Evolutionary conservation across 345 rosid genomes (phyloP), one percentile per base, ranked within the genome.

Genomic region (Sisymbrium altissimum): DNA sequence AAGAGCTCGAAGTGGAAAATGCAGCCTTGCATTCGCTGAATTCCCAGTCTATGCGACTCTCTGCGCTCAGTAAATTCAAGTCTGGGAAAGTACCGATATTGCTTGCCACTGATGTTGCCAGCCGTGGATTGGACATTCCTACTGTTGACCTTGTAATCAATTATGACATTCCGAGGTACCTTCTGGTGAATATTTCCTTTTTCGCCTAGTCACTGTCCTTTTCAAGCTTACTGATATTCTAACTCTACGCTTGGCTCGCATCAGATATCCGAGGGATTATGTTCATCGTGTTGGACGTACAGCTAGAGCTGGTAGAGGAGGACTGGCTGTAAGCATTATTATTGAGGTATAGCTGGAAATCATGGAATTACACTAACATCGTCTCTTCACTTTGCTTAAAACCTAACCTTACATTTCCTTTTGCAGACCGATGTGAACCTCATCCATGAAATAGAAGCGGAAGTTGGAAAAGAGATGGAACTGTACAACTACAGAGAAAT

Each of bases 261-360:
- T 70, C 81, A 95, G 99, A 85, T 81, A 73, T 79, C 87, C 97
- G 5, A 87, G 90, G 72, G 99, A 95, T 80, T 95, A 95, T 76
- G 93, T 88, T 52, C 99, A 95, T 83, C 97, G 96, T 76, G 99
- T 92, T 14, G 97, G 99, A 33, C 96, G 97, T 82, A 95, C 99
- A 36, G 97, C 99, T 61, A 88, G 97, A 82, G 99, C 99, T 75
- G 97, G 99, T 64, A 83, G 97, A 84, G 92, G 86, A 75, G 97
- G 99, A 23, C 73, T 88, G 76, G 93, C 99, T 66, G 71, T 92
- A 53, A 95, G 96, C 83, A 82, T 95, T 68, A 72, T 90, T 68
- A 83, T 96, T 11, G 83, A 89, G 94, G 98, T 91, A 81, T 75
- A 67, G 70, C 54, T 11, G 25, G 18, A 27, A 45, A 64, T 35